Conservation (phyloP, 805 yeast genomes). For the Suhomyces vadensis region DNA sequence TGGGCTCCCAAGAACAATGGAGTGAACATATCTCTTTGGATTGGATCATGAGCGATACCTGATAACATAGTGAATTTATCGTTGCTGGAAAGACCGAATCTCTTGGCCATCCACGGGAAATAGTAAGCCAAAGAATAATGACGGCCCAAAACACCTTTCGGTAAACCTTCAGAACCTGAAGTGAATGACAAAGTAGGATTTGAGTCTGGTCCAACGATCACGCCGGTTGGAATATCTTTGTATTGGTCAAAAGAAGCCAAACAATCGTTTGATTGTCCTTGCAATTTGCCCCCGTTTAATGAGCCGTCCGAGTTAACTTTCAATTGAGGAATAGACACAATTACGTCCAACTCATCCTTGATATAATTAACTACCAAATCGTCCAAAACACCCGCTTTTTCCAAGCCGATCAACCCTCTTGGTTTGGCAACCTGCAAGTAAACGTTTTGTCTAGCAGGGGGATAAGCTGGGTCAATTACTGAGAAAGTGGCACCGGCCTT, state of each 20-base stretch:
- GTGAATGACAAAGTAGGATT: conserved; percentile 97
- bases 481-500: conserved; percentile 99
- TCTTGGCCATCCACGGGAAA: conserved; percentile 97
- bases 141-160: conserved; percentile 98
- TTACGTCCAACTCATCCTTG: conserved; percentile 65
- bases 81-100: conserved; percentile 70
- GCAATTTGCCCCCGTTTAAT: conserved; percentile 55
- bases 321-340: conserved; percentile 73
- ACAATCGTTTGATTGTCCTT: conserved; percentile 43
- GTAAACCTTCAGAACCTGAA: conserved; percentile 97
- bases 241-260: conserved; percentile 47
- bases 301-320: conserved; percentile 76
- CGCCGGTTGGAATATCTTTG: conserved; percentile 71
- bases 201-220: conserved; percentile 94
- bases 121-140: conserved; percentile 96
- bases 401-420: conserved; percentile 81
- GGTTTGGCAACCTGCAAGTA: conserved; percentile 94
- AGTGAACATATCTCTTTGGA: conserved; percentile 98
- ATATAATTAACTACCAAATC: conserved; percentile 79
- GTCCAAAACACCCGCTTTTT: conserved; percentile 85
- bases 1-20: conserved; percentile 96
- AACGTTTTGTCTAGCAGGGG: conserved; percentile 95
- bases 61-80: conserved; percentile 97
- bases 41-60: conserved; percentile 99
- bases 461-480: conserved; percentile 98